These are phyloP conservation scores for Sodiomyces alkalinus DNA, from an alignment of 2,329 filamentous ascomycete genomes.

Conservation along the genomic window DNA sequence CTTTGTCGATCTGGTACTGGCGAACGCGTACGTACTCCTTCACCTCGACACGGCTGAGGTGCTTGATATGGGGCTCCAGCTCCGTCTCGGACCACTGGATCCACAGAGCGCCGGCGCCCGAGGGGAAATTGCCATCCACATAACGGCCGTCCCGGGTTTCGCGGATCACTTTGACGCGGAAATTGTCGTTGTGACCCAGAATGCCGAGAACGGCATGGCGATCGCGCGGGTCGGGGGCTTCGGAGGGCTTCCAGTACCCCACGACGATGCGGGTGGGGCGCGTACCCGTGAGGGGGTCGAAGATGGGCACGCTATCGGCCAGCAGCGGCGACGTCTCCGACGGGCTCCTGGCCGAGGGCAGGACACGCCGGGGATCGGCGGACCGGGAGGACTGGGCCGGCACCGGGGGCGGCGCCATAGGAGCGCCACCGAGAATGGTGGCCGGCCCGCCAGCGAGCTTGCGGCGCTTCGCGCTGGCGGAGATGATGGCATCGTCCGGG, in stretches of 20 bases:
- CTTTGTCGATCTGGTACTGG: slow-evolving; percentile 39
- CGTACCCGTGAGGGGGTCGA: slow-evolving; percentile 33
- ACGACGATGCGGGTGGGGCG: slow-evolving; percentile 42
- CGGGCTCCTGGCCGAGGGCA: background rate
- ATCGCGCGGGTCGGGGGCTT: slow-evolving; percentile 26
- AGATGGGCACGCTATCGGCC: slow-evolving; percentile 4
- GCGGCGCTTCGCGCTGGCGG: slow-evolving; percentile 26
- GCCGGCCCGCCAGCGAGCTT: slow-evolving; percentile 30
- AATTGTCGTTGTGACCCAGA: slow-evolving; percentile 47
- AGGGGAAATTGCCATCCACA: slow-evolving; percentile 44
- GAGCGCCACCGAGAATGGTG: slow-evolving; percentile 16
- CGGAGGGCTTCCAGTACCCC: slow-evolving; percentile 43
- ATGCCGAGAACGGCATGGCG: slow-evolving; percentile 50
- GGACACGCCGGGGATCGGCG: background rate
- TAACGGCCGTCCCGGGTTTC: slow-evolving; percentile 45
- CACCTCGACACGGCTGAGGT: slow-evolving; percentile 36
- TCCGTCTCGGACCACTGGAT: slow-evolving; percentile 46
- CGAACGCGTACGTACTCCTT: slow-evolving; percentile 50
- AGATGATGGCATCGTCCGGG: slow-evolving; percentile 23
- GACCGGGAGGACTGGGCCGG: background rate
- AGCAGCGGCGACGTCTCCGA: background rate
- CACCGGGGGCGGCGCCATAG: slow-evolving; percentile 4
- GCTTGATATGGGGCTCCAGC: slow-evolving; percentile 38
- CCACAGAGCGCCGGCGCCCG: slow-evolving; percentile 45
- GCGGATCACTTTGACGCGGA: slow-evolving; percentile 45